Conservation (phyloP, 1,284 basidiomycete genomes). For the Rhodotorula mucilaginosa region DNA sequence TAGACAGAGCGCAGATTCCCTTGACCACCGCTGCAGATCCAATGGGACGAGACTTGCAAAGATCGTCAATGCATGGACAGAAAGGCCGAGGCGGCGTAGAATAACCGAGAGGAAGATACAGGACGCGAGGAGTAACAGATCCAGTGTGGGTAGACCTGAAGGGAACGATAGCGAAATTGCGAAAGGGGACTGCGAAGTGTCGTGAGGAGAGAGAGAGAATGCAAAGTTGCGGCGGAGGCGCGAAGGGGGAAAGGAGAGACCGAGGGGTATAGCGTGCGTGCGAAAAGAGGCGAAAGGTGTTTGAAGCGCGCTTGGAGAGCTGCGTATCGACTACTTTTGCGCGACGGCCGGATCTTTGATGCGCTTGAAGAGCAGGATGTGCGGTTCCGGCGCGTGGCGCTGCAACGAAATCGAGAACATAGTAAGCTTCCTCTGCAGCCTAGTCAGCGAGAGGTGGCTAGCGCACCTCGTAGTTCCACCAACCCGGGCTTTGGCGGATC, state of each 20-base stretch:
- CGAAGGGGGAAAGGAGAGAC: background rate
- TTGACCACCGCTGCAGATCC: too few species aligned
- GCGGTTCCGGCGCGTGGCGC: slow-evolving; percentile 39
- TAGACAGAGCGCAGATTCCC: too few species aligned
- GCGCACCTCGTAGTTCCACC: slow-evolving; percentile 31
- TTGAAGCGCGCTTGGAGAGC: background rate
- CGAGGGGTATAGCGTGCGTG: background rate
- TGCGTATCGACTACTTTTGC: background rate
- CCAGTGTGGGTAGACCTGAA: background rate
- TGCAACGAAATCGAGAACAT: background rate
- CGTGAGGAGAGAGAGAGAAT: background rate
- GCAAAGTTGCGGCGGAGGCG: background rate
- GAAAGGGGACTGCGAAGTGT: background rate
- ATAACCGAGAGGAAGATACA: too few species aligned
- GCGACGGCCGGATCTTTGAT: slow-evolving; percentile 25
- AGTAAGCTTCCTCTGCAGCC: background rate
- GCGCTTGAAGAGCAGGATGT: slow-evolving; percentile 43
- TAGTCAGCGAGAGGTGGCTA: background rate
- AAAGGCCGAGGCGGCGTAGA: too few species aligned
- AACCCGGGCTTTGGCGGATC: slow-evolving; percentile 41
- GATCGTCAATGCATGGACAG: too few species aligned
- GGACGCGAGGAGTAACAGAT: too few species aligned
- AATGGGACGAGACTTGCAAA: too few species aligned
- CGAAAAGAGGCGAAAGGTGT: background rate
- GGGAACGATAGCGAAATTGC: background rate